Conservation (phyloP, 2,329 filamentous ascomycete genomes). For the Hypoxylon sp. region DNA sequence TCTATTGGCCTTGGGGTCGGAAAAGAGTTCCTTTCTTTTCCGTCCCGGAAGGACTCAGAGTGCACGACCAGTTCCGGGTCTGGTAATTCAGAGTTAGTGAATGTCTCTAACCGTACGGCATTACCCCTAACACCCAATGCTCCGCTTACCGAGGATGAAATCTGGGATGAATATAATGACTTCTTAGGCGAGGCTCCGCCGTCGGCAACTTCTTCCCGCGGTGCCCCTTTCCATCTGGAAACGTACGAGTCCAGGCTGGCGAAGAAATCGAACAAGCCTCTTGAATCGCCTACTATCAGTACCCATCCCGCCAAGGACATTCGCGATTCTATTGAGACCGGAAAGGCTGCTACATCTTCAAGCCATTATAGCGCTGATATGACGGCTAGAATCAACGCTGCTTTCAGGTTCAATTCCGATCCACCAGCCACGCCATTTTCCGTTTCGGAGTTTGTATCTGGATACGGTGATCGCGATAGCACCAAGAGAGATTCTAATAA, state of each 20-base stretch:
- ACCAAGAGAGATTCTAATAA: constrained; percentile 46
- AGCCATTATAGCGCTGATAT: constrained; percentile 71
- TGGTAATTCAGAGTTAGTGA: constrained; percentile 75
- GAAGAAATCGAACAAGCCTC: constrained; percentile 55
- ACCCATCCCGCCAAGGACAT: constrained; percentile 51
- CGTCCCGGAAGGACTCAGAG: constrained; percentile 79
- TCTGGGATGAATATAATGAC: constrained; percentile 96
- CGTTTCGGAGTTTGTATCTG: constrained; percentile 60
- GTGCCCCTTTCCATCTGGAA: constrained; percentile 70
- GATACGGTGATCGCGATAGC: constrained; percentile 58
- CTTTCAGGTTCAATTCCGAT: constrained; percentile 60
- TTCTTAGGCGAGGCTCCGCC: constrained; percentile 77
- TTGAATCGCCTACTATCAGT: constrained; percentile 66
- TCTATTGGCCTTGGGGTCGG: constrained; percentile 54
- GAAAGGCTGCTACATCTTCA: constrained; percentile 59
- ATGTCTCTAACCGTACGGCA: constrained; percentile 75
- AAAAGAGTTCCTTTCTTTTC: constrained; percentile 81
- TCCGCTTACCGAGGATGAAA: constrained; percentile 83
- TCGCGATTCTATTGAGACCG: constrained; percentile 55
- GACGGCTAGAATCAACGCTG: constrained; percentile 66
- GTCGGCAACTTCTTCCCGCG: constrained; percentile 70
- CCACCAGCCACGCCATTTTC: constrained; percentile 63
- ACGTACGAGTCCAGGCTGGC: constrained; percentile 59
- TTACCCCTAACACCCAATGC: constrained; percentile 74
- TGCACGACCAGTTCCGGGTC: constrained; percentile 71